phyloP scores from a whole-genome alignment of 2,329 filamentous ascomycete genomes.

The Fusarium nodosum region DNA sequence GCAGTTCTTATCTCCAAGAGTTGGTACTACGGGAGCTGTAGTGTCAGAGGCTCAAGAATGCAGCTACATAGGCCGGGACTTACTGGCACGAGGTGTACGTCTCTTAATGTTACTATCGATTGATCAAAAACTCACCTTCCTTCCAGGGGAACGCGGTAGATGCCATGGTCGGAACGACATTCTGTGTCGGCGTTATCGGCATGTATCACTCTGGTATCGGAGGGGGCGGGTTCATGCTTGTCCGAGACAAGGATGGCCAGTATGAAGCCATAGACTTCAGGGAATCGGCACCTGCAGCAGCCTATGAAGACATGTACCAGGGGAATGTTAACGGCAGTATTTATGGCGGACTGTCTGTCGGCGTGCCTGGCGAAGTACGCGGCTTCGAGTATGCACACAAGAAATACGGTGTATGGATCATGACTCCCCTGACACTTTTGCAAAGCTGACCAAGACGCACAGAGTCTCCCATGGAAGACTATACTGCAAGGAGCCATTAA shows the following conservation, averaged over 20 bases:
- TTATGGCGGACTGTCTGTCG: conserved; percentile 78
- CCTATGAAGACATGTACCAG: conserved; percentile 86
- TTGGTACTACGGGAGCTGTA: conserved; percentile 69
- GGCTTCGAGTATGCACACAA: conserved; percentile 84
- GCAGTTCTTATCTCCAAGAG: conserved; percentile 27
- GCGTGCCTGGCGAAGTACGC: conserved; percentile 79
- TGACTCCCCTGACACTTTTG: not conserved
- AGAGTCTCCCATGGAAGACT: conserved; percentile 74
- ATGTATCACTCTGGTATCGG: conserved; percentile 88
- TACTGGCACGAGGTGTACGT: conserved; percentile 67
- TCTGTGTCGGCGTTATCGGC: conserved; percentile 81
- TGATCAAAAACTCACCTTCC: not conserved
- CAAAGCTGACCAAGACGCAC: conserved; percentile 4
- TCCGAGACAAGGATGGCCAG: conserved; percentile 77
- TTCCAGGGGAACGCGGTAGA: conserved; percentile 79
- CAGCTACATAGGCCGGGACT: conserved; percentile 75
- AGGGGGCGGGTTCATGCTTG: conserved; percentile 90
- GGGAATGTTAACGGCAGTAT: conserved; percentile 77
- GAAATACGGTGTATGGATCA: conserved; percentile 70
- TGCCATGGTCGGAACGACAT: conserved; percentile 78
- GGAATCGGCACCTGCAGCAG: conserved; percentile 86
- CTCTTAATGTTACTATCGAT: not conserved
- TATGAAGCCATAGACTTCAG: conserved; percentile 93
- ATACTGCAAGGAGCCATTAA: conserved; percentile 81
- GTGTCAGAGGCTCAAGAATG: conserved; percentile 78